These are phyloP conservation scores for Baorangia bicolor DNA, from an alignment of 768 basidiomycete species.

Conservation along the genomic window DNA sequence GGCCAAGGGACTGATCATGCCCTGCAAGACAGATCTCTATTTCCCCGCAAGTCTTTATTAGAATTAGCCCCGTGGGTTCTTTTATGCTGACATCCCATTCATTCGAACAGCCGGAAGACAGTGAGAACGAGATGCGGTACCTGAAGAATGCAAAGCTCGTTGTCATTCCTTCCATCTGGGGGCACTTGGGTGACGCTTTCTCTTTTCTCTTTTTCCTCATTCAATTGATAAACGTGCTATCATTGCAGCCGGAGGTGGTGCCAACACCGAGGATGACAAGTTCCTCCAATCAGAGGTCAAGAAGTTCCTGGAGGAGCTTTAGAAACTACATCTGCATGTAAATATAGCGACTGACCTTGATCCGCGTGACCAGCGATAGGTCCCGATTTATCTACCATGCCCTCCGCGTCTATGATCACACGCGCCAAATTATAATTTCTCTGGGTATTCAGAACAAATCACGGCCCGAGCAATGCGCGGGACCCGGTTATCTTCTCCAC, in stretches of 20 bases:
- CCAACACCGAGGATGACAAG: conserved; percentile 38
- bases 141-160: conserved; percentile 44
- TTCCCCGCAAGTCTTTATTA: conserved; percentile 42
- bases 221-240: not conserved
- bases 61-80: not conserved
- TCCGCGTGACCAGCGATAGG: not conserved
- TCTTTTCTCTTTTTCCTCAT: not conserved
- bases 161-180: conserved; percentile 56
- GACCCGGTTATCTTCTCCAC: not conserved
- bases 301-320: conserved; percentile 42
- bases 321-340: not conserved
- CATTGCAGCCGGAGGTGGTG: conserved; percentile 43
- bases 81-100: not conserved
- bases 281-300: conserved; percentile 46
- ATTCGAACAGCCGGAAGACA: conserved; percentile 50
- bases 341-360: not conserved
- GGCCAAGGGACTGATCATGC: conserved; percentile 56
- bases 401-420: not conserved
- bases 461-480: not conserved
- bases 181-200: conserved; percentile 46
- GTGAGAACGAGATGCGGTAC: conserved; percentile 42
- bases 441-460: not conserved
- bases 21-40: conserved; percentile 58
- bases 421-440: not conserved
- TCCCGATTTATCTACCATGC: not conserved